These are phyloP conservation scores for Mycena olivaceomarginata DNA, from an alignment of 768 basidiomycete species.

Conservation along the genomic window DNA sequence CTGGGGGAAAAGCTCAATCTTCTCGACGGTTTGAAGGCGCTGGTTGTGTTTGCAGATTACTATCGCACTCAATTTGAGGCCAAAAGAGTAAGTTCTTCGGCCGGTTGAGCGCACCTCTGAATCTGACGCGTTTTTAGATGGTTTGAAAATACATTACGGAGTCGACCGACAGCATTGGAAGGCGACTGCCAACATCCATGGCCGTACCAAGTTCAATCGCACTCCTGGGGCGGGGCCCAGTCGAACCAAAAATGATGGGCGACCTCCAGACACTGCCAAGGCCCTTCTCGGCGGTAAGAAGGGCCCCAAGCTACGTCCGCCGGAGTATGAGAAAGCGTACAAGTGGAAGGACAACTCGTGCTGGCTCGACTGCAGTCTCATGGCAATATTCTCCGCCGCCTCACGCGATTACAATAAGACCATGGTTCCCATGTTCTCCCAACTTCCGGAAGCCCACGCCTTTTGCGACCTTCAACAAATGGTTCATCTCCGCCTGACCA, in stretches of 20 bases:
- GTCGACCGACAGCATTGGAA: background rate
- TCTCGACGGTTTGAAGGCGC: background rate
- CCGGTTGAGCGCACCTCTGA: background rate
- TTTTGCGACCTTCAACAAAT: too few species aligned
- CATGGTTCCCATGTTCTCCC: too few species aligned
- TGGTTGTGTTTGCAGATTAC: background rate
- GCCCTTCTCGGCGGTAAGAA: too few species aligned
- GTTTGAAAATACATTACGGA: background rate
- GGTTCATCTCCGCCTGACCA: too few species aligned
- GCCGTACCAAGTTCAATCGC: background rate
- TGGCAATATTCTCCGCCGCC: too few species aligned
- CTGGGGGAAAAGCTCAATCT: background rate
- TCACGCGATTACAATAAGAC: too few species aligned
- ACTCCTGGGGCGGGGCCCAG: background rate
- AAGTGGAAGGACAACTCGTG: too few species aligned
- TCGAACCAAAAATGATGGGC: background rate
- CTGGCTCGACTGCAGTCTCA: too few species aligned
- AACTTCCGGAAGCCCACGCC: too few species aligned
- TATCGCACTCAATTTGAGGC: background rate
- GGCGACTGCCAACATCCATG: background rate
- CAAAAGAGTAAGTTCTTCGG: background rate
- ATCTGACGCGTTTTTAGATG: background rate
- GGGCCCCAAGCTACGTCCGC: too few species aligned
- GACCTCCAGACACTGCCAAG: background rate
- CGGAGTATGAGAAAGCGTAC: too few species aligned